A percentile compares a stretch with the other conserved stretches of the same genome.
Evolutionary conservation across 2,329 filamentous ascomycete genomes (phyloP).

Genomic region (Knoxdaviesia capensis): DNA sequence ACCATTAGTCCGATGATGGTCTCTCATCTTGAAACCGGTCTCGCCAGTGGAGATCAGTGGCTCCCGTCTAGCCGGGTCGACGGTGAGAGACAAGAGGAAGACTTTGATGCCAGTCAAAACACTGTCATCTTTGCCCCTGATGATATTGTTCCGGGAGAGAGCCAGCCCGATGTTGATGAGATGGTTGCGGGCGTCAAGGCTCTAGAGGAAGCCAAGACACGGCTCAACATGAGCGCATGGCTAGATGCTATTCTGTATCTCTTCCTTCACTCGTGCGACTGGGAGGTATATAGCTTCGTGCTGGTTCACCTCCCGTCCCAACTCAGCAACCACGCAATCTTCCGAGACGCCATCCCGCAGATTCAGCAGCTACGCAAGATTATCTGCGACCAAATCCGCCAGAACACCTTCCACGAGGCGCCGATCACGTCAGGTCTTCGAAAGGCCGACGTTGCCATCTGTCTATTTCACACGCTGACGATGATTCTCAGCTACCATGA

Average conservation of each 20-base stretch:
- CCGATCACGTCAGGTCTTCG: conserved; percentile 60
- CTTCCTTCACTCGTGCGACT: conserved; percentile 57
- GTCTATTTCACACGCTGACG: conserved; percentile 69
- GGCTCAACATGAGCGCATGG: conserved; percentile 46
- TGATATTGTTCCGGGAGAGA: too few species aligned
- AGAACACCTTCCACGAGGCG: conserved; percentile 61
- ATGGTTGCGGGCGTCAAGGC: too few species aligned
- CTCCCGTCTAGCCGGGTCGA: too few species aligned
- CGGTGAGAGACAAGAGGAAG: too few species aligned
- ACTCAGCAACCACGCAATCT: conserved; percentile 75
- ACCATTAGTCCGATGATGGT: conserved; percentile 30
- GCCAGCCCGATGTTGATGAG: too few species aligned
- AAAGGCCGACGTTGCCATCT: conserved; percentile 74
- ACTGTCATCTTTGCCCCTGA: too few species aligned
- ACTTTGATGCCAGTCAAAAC: too few species aligned
- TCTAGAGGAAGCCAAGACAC: conserved; percentile 10
- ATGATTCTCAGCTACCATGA: conserved; percentile 83
- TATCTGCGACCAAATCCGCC: conserved; percentile 66
- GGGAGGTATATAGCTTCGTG: conserved; percentile 85
- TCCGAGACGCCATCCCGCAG: conserved; percentile 51
- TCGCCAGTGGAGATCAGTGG: too few species aligned
- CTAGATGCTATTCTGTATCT: conserved; percentile 57
- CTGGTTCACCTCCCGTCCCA: conserved; percentile 74
- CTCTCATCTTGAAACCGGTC: conserved; percentile 11
- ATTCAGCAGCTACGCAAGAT: conserved; percentile 56